A percentile compares a stretch with the other conserved stretches of the same genome.
phyloP scores from a whole-genome alignment of 1,284 basidiomycete species.

The Rhizoctonia solani region DNA sequence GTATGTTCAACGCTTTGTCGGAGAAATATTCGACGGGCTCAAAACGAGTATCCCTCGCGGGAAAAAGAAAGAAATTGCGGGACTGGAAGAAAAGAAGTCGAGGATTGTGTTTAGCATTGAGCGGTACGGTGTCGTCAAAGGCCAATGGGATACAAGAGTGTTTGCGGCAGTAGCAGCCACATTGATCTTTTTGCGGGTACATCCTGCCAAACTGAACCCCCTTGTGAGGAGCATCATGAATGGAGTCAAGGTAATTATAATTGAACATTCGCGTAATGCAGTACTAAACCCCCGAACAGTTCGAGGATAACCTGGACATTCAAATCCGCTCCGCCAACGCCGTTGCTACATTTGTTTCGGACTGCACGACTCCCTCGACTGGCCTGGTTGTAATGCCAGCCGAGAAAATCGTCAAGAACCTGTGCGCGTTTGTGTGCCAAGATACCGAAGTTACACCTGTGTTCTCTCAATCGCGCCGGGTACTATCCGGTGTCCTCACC shows the following conservation, averaged over 20 bases:
- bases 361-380: constrained; percentile 70
- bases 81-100: constrained; percentile 77
- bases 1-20: constrained; percentile 75
- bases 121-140: constrained; percentile 82
- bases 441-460: constrained; percentile 89
- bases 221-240: constrained; percentile 98
- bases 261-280: background rate
- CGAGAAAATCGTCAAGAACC: constrained; percentile 97
- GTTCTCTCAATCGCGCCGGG: constrained; percentile 68
- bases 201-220: constrained; percentile 93
- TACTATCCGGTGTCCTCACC: constrained; percentile 76
- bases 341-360: constrained; percentile 86
- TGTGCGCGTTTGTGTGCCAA: constrained; percentile 95
- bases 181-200: constrained; percentile 80
- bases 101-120: constrained; percentile 79
- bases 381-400: constrained; percentile 55
- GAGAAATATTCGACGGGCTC: constrained; percentile 71
- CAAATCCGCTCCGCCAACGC: constrained; percentile 89
- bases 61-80: constrained; percentile 75
- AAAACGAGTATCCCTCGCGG: constrained; percentile 73
- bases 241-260: constrained; percentile 79
- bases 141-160: constrained; percentile 85
- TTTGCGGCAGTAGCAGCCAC: constrained; percentile 89
- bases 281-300: constrained; percentile 53
- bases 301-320: constrained; percentile 86